Percentiles rank a stretch among this genome's conserved stretches.
Conservation (phyloP, 192 early-diverging fungal species). For the Powellomyces hirtus region DNA sequence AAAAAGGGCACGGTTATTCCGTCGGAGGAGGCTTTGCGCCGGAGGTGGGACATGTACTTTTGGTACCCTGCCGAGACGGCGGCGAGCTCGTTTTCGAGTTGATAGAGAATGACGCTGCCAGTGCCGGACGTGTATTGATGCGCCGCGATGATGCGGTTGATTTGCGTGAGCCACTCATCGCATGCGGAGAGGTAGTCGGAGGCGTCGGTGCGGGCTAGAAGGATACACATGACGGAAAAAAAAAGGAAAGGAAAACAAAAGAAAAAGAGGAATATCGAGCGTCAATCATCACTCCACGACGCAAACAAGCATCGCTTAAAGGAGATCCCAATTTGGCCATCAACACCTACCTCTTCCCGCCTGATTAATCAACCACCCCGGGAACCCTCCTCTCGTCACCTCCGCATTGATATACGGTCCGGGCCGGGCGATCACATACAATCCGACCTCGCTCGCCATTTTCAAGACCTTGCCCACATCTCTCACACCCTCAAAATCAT, state of each 20-base stretch:
- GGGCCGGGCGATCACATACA: constrained; percentile 29
- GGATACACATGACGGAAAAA: no score
- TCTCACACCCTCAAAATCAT: constrained; percentile 30
- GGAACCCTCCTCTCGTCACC: constrained; percentile 1
- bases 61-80: background rate
- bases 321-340: background rate
- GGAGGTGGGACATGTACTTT: background rate
- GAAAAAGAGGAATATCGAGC: no score
- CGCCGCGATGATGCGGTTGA: background rate
- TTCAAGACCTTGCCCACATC: constrained; percentile 3
- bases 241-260: no score
- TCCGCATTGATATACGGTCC: constrained; percentile 21
- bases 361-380: background rate
- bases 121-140: background rate
- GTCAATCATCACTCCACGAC: background rate
- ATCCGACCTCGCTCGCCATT: constrained; percentile 19
- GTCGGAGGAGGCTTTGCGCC: background rate
- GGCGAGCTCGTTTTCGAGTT: constrained; percentile 6
- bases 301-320: background rate
- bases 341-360: background rate
- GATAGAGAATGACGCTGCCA: constrained; percentile 13
- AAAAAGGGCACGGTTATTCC: background rate
- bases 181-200: background rate
- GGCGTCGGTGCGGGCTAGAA: background rate
- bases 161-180: background rate